Evolutionary conservation across 306 rosid genomes (phyloP).

Genomic region (Abrus precatorius): DNA sequence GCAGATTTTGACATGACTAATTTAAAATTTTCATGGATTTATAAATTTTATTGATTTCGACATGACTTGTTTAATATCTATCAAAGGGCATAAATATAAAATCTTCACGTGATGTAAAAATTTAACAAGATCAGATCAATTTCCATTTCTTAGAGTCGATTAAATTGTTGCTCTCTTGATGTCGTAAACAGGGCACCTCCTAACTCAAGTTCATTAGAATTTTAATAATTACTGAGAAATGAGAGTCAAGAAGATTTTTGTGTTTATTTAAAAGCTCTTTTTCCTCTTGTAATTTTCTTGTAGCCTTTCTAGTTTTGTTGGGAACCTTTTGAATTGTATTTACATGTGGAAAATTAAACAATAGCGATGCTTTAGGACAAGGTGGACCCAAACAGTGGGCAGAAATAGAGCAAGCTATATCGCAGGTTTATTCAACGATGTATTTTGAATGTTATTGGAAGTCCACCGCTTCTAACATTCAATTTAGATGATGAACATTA

Average conservation of each 20-base stretch:
- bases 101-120: neutral
- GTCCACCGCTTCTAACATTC: neutral
- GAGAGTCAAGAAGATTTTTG: neutral
- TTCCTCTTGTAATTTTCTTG: neutral
- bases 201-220: neutral
- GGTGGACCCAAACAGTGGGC: neutral
- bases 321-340: conserved; percentile 22
- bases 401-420: conserved; percentile 5
- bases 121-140: neutral
- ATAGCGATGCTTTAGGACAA: neutral
- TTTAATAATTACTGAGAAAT: neutral
- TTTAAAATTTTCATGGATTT: neutral
- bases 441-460: neutral
- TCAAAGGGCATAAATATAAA: neutral
- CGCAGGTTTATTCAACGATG: neutral
- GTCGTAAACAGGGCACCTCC: neutral
- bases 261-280: neutral
- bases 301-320: neutral
- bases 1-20: no score
- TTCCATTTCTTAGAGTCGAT: neutral
- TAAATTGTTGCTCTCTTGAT: neutral
- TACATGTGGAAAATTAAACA: neutral
- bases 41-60: no score
- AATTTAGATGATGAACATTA: neutral
- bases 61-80: neutral